phyloP scores from a whole-genome alignment of 331 rosid species.

The Erythrophleum ivorense region DNA sequence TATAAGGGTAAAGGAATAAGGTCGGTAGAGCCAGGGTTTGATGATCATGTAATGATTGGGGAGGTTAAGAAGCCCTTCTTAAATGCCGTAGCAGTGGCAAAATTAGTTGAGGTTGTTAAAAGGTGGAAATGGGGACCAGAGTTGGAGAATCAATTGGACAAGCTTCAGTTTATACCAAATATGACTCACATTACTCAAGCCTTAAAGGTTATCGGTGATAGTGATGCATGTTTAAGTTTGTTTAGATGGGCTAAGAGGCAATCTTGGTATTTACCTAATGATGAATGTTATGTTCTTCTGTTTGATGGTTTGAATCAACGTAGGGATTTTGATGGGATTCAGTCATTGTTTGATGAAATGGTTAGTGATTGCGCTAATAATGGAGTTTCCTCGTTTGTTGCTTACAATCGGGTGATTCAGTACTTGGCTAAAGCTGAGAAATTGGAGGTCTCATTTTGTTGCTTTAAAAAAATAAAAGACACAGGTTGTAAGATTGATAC shows the following conservation, averaged over 20 bases:
- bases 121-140: slow-evolving; percentile 99
- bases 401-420: slow-evolving; percentile 76
- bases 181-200: slow-evolving; percentile 78
- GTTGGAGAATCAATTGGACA: slow-evolving; percentile 88
- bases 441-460: slow-evolving; percentile 85
- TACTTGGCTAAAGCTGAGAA: slow-evolving; percentile 88
- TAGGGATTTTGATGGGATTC: slow-evolving; percentile 83
- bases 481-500: slow-evolving; percentile 69
- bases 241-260: slow-evolving; percentile 94
- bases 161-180: slow-evolving; percentile 83
- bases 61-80: slow-evolving; percentile 72
- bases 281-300: slow-evolving; percentile 71
- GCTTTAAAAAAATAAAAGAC: slow-evolving; percentile 85
- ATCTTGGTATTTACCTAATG: slow-evolving; percentile 76
- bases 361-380: slow-evolving; percentile 65
- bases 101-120: slow-evolving; percentile 82
- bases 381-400: slow-evolving; percentile 53
- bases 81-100: slow-evolving; percentile 84
- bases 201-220: slow-evolving; percentile 62
- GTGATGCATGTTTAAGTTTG: slow-evolving; percentile 77
- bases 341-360: slow-evolving; percentile 82
- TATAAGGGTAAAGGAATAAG: slow-evolving; percentile 81
- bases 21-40: slow-evolving; percentile 83
- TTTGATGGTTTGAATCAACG: slow-evolving; percentile 76
- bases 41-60: slow-evolving; percentile 95